Base-by-base conservation (phyloP, 2,329 filamentous ascomycete species). In the Orbilia brochopaga region DNA sequence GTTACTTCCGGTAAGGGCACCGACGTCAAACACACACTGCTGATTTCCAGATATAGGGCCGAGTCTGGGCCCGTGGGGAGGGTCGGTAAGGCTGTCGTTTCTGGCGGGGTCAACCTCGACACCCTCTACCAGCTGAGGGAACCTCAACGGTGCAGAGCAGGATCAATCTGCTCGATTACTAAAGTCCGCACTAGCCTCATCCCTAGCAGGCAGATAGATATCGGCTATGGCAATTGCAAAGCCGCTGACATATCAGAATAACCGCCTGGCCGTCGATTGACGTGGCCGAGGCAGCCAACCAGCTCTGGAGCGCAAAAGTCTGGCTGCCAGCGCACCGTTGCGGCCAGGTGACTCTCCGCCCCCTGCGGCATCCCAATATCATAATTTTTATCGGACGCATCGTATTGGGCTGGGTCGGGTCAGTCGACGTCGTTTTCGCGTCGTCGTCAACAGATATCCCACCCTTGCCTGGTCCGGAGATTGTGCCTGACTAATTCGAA, bases 31-130 rank as follows among this genome's bases (percentile, higher is more conserved):
- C n/a, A 4, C 3, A 15, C 13, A 32, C 4, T 42, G 37, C 37
- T 32, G 15, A 42, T 3, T 42, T 42, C 13, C 37, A 42, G 37
- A 42, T 4, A 32, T 3, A 17, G 11, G 4, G 11, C n/a, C 11
- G 15, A 42, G 37, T 42, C 37, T 42, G 37, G 37, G 37, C 37
- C 37, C 11, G 4, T 17, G 11, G 37, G 4, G n/a, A 32, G 27
- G 27, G 27, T 32, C 21, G 27, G 48, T 60, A 69, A 69, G 65
- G 65, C 65, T 69, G 37, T 50, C 13, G 46, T 7, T 42, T 30
- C 44, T 63, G 24, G 55, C 44, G 8, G 23, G 46, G 64, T 62
- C 65, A 69, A 69, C 65, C 65, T 69, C 65, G 60, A 53, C 23
- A 19, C 5, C n/a, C 4, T 17, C 13, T 17, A 4, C 37, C 37